Evolutionary conservation across 2,329 filamentous ascomycete genomes (phyloP).

Genomic region (Alternaria panax): DNA sequence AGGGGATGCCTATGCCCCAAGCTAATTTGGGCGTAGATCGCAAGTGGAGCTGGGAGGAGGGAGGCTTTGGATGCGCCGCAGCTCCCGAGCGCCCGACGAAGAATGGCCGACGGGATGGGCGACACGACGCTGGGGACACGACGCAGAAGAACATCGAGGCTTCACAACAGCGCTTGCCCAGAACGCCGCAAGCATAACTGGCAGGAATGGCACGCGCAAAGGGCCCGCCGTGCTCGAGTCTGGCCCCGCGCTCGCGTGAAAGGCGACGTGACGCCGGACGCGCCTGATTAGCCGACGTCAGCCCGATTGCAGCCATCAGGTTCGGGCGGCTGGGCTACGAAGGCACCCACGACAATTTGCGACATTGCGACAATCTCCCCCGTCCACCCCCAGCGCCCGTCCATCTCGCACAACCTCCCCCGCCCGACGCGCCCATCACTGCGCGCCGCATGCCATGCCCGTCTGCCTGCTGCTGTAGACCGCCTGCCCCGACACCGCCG

Average conservation of each 20-base stretch:
- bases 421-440: slow-evolving; percentile 21
- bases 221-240: slow-evolving; percentile 5
- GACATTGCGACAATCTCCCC: slow-evolving; percentile 20
- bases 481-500: slow-evolving; percentile 38
- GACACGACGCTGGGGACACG: too few species aligned
- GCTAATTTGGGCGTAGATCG: slow-evolving; percentile 29
- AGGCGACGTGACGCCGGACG: slow-evolving; percentile 5
- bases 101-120: neutral
- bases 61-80: slow-evolving; percentile 14
- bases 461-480: slow-evolving; percentile 31
- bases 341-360: slow-evolving; percentile 14
- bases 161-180: neutral
- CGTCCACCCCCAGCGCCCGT: slow-evolving; percentile 11
- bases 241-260: slow-evolving; percentile 13
- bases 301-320: neutral
- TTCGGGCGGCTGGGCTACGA: slow-evolving; percentile 11
- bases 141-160: neutral
- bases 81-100: slow-evolving; percentile 13
- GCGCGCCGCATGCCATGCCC: slow-evolving; percentile 31
- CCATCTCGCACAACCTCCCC: slow-evolving; percentile 29
- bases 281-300: slow-evolving; percentile 10
- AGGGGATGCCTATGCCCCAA: slow-evolving; percentile 32
- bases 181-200: neutral
- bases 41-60: slow-evolving; percentile 17
- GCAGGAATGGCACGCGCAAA: neutral